Percentiles rank a stretch among this genome's conserved stretches.
These are phyloP conservation scores for Aspergillus sp. DNA, from an alignment of 2,329 filamentous ascomycete genomes.

Conservation along the genomic window DNA sequence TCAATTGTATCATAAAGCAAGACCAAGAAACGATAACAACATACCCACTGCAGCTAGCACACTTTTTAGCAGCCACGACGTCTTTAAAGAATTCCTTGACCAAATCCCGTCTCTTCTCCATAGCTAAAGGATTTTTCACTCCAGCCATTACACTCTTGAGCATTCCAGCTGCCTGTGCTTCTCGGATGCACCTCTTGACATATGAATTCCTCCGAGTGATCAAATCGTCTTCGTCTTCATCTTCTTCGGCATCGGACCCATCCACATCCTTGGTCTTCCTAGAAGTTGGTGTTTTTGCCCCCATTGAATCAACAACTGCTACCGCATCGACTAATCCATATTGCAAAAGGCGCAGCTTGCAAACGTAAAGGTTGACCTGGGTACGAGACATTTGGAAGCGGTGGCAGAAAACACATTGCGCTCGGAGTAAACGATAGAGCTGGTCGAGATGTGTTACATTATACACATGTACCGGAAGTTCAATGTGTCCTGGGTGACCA, in stretches of 20 bases:
- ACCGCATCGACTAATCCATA: conserved; percentile 76
- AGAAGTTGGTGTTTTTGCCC: conserved; percentile 45
- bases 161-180: conserved; percentile 52
- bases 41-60: conserved; percentile 62
- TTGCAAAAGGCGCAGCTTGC: conserved; percentile 82
- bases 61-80: conserved; percentile 69
- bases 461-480: conserved; percentile 89
- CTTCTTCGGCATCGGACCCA: conserved; percentile 66
- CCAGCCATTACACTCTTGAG: conserved; percentile 43
- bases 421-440: conserved; percentile 77
- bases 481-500: conserved; percentile 92
- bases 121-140: conserved; percentile 80
- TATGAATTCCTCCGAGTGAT: conserved; percentile 63
- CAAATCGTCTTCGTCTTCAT: conserved; percentile 51
- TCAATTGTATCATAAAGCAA: not conserved
- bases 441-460: conserved; percentile 98
- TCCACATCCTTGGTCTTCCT: conserved; percentile 52
- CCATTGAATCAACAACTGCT: conserved; percentile 55
- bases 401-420: conserved; percentile 89
- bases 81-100: conserved; percentile 79
- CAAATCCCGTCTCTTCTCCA: conserved; percentile 71
- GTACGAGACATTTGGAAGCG: conserved; percentile 76
- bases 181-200: conserved; percentile 69
- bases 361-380: conserved; percentile 74
- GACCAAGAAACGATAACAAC: conserved; percentile 15